These are phyloP conservation scores for Circinella minor DNA, from an alignment of 371 early-diverging fungal species.

Conservation along the genomic window DNA sequence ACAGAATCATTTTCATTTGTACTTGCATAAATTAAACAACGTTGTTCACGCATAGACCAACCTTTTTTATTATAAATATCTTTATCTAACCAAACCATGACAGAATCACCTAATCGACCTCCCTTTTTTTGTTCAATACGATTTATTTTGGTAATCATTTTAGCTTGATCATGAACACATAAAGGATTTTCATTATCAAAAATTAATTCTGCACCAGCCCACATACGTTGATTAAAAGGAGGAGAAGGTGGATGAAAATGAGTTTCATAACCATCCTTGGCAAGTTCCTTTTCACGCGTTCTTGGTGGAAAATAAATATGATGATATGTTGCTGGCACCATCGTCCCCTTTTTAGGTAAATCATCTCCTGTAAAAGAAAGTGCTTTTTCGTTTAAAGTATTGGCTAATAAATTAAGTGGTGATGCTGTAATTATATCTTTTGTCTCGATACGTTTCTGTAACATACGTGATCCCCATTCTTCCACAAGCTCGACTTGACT, in stretches of 20 bases:
- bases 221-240: conserved; percentile 81
- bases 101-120: conserved; percentile 61
- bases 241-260: conserved; percentile 79
- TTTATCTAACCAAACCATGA: conserved; percentile 74
- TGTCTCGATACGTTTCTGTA: neutral
- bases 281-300: conserved; percentile 66
- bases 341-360: conserved; percentile 41
- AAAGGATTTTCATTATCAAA: conserved; percentile 65
- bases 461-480: neutral
- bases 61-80: conserved; percentile 68
- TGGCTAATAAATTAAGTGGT: conserved; percentile 32
- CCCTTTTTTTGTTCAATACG: conserved; percentile 51
- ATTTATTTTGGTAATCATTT: conserved; percentile 60
- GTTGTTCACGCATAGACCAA: conserved; percentile 67
- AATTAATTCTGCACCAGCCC: conserved; percentile 81
- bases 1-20: neutral
- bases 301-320: conserved; percentile 80
- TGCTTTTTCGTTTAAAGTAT: conserved; percentile 31
- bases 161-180: conserved; percentile 62
- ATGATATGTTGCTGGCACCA: conserved; percentile 78
- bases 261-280: conserved; percentile 80
- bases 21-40: conserved; percentile 72
- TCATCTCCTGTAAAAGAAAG: conserved; percentile 9
- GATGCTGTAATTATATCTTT: conserved; percentile 39
- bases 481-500: neutral